Evolutionary conservation across 108 stramenopile genomes (phyloP).

Genomic region (Hondaea fermentalgiana): DNA sequence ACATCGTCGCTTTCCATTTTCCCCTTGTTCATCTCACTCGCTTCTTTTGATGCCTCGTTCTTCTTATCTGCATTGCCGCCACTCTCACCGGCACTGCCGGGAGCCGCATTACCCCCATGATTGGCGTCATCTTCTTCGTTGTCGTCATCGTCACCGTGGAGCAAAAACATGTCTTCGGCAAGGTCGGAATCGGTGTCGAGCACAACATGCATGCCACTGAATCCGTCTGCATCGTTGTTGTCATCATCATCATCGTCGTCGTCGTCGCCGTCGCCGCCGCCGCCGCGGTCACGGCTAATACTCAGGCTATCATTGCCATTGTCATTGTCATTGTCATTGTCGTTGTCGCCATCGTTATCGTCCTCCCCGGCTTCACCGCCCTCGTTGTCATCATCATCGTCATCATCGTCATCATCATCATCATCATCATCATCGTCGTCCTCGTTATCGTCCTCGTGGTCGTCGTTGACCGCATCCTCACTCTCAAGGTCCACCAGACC

Average conservation of each 20-base stretch:
- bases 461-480: no score
- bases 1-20: background rate
- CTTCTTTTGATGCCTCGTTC: background rate
- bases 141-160: background rate
- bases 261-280: background rate
- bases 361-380: background rate
- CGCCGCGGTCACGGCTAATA: no score
- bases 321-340: background rate
- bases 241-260: background rate
- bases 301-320: background rate
- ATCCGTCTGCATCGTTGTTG: background rate
- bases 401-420: no score
- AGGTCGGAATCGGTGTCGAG: no score
- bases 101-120: background rate
- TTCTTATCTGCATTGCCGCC: background rate
- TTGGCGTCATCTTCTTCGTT: no score
- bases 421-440: no score
- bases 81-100: background rate
- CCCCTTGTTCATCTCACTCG: background rate
- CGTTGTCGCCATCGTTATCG: background rate
- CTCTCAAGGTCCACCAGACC: no score
- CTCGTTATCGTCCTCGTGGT: no score
- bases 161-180: no score
- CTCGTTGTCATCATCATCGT: background rate
- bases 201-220: background rate